Evolutionary conservation across 129 eudicot genomes (phyloP).

Genomic region (Chrysanthemum lavandulifolium): DNA sequence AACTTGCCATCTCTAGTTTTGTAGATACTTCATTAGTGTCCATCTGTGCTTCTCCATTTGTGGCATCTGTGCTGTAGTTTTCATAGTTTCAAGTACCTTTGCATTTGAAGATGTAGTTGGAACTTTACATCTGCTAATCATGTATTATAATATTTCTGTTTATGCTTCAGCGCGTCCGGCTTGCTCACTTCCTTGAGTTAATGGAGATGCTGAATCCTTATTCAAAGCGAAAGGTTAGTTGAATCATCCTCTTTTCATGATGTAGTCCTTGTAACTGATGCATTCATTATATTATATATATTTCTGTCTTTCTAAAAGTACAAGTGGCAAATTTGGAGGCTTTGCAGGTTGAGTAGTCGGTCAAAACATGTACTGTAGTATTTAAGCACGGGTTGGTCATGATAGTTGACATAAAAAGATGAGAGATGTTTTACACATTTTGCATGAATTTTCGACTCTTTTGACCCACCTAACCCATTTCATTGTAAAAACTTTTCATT

Average conservation of each 20-base stretch:
- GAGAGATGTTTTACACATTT: no score
- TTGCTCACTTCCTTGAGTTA: conserved; percentile 88
- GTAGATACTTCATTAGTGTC: no score
- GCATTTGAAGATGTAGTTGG: conserved; percentile 10
- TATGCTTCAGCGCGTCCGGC: conserved; percentile 61
- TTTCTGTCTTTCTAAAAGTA: no score
- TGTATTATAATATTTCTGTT: conserved; percentile 1
- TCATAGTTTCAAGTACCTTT: conserved; percentile 13
- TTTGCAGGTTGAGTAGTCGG: no score
- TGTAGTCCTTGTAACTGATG: not conserved
- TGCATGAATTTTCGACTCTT: no score
- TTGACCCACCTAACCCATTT: no score
- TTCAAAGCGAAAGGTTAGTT: conserved; percentile 65
- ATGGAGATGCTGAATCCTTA: conserved; percentile 95
- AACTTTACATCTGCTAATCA: conserved; percentile 18
- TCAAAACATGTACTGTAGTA: no score
- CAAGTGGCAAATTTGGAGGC: no score
- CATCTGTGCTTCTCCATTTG: no score
- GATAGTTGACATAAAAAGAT: no score
- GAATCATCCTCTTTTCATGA: not conserved
- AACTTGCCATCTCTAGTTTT: not conserved
- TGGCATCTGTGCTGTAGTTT: not conserved
- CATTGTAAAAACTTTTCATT: no score
- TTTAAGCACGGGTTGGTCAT: no score
- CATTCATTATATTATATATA: not conserved